Base-by-base conservation (phyloP, 2,329 filamentous ascomycete genomes). In the Ceratocystis smalleyi region DNA sequence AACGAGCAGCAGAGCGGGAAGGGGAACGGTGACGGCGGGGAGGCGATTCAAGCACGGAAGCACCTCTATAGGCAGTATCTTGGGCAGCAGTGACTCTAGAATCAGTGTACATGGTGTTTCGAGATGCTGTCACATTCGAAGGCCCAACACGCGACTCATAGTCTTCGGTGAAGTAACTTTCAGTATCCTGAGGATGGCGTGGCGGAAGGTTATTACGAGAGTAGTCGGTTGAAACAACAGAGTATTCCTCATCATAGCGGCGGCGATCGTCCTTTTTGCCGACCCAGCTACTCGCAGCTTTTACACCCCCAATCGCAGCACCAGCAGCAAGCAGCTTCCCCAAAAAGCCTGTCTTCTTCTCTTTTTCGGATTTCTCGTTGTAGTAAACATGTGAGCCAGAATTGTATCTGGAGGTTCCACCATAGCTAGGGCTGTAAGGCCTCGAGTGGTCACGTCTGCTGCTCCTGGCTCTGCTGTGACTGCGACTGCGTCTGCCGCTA, bases 311-410 rank as follows among this genome's bases (percentile, higher is more conserved):
- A 1, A 86, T 72, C 4, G 81, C 76, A 0, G 83, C 86, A 15
- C 83, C 85, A 24, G 82, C 76, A 57, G 81, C 79, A 15, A 86
- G 72, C 1, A 89, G 66, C 62, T 80, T 82, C 69, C 81, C 81
- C 72, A 83, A 80, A 68, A 87, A 79, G 7, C 75, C 72, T 65
- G 71, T 73, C 69, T 72, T 77, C 27, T 75, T 32, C 68, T 60
- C 57, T 70, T 65, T 10, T 70, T 68, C 63, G 71, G 68, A 47
- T 30, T 68, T 69, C 6, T 68, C 65, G n/a, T 84, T 79, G 0
- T 81, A 81, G 65, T 81, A 81, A 71, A 90, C 89, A 68, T 90
- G 86, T 47, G 86, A 81, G 43, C 80, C 76, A 22, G 77, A 74
- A 68, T 83, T 85, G 62, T 83, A 86, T 3, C 77, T 78, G 0